These are phyloP conservation scores for Saccharomyces uvarum DNA, from an alignment of 1,139 yeast genomes.

Conservation along the genomic window DNA sequence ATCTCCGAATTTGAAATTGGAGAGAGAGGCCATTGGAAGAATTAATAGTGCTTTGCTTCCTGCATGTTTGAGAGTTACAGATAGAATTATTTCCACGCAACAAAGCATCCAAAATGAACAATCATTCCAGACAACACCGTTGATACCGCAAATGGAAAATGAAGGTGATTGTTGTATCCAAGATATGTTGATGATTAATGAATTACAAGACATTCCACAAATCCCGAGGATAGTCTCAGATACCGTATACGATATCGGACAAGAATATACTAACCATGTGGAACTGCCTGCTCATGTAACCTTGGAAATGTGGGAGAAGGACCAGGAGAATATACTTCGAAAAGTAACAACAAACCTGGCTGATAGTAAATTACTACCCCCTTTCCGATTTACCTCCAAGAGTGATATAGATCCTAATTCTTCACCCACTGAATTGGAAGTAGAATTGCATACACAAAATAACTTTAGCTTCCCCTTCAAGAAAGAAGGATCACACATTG, in stretches of 20 bases:
- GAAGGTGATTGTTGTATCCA: slow-evolving; percentile 2
- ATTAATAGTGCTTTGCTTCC: slow-evolving; percentile 29
- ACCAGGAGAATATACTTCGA: slow-evolving; percentile 11
- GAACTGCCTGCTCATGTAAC: slow-evolving; percentile 17
- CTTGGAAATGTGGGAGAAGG: slow-evolving; percentile 21
- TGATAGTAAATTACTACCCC: slow-evolving; percentile 13
- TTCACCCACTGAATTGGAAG: slow-evolving; percentile 4
- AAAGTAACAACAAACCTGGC: slow-evolving; percentile 12
- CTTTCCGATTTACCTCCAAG: slow-evolving; percentile 11
- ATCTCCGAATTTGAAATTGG: slow-evolving; percentile 18
- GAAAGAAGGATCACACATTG: slow-evolving; percentile 1
- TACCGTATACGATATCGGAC: background rate
- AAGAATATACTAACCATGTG: slow-evolving; percentile 2
- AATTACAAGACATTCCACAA: slow-evolving; percentile 17
- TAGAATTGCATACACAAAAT: slow-evolving; percentile 6
- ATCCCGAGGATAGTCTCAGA: slow-evolving; percentile 11
- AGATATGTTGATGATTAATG: slow-evolving; percentile 13
- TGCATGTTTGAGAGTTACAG: slow-evolving; percentile 21
- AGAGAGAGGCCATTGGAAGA: slow-evolving; percentile 26
- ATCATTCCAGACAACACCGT: slow-evolving; percentile 8
- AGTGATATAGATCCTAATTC: background rate
- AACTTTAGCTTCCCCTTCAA: slow-evolving; percentile 16
- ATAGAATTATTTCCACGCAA: slow-evolving; percentile 1
- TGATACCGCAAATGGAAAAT: slow-evolving; percentile 6
- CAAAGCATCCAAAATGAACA: background rate